Evolutionary conservation across 208 protist genomes (phyloP).

Genomic region (Crithidia bombi): DNA sequence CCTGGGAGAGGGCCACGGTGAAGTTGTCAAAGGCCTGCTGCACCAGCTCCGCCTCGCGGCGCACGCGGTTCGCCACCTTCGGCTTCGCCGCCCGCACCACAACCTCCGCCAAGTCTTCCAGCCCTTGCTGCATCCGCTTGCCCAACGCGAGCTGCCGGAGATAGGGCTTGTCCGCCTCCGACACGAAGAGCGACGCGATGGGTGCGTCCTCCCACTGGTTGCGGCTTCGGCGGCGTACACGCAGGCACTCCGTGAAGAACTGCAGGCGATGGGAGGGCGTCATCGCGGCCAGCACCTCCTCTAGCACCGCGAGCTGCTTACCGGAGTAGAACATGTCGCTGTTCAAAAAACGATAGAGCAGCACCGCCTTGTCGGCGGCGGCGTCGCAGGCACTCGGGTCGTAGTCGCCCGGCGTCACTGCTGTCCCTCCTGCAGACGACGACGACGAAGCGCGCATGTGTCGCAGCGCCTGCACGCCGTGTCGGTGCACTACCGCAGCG

Average conservation of each 20-base stretch:
- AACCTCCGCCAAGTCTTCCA: constrained; percentile 46
- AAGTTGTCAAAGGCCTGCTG: constrained; percentile 42
- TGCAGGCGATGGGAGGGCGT: constrained; percentile 44
- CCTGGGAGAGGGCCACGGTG: constrained; percentile 28
- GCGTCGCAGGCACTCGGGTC: constrained; percentile 8
- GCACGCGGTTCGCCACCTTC: constrained; percentile 19
- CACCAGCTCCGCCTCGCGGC: constrained; percentile 31
- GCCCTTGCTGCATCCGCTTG: constrained; percentile 33
- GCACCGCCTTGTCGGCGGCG: constrained; percentile 32
- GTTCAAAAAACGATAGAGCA: constrained; percentile 85
- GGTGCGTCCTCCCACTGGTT: constrained; percentile 83
- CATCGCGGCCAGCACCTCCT: constrained; percentile 46
- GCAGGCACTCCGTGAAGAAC: constrained; percentile 80
- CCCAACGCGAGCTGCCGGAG: constrained; percentile 51
- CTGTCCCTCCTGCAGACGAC: background rate
- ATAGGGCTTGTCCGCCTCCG: constrained; percentile 28
- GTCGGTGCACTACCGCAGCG: constrained; percentile 23
- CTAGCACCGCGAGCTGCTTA: constrained; percentile 58
- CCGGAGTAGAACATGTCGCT: constrained; percentile 88
- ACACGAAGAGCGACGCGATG: constrained; percentile 71
- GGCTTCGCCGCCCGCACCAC: constrained; percentile 27
- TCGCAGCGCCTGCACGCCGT: constrained; percentile 20
- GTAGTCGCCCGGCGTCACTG: background rate
- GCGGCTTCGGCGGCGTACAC: constrained; percentile 65
- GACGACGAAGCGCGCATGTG: constrained; percentile 17